Percentiles rank a stretch among this genome's conserved stretches.
These are phyloP conservation scores for Phialocephala subalpina DNA, from an alignment of 2,329 filamentous ascomycete species.

Conservation along the genomic window DNA sequence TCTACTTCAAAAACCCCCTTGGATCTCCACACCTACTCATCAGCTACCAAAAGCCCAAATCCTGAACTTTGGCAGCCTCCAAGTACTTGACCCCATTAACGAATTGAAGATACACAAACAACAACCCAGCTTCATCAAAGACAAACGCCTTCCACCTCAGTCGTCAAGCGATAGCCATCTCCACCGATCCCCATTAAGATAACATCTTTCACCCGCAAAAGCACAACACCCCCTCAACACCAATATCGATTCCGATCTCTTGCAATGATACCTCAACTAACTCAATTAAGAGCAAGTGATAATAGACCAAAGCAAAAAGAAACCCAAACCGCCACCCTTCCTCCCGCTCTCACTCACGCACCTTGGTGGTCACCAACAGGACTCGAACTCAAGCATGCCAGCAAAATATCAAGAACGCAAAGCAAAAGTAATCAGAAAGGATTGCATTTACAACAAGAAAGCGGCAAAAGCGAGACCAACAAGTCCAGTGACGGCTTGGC, in stretches of 20 bases:
- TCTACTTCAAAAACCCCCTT: too few relatives aligned
- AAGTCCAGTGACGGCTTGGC: neutral
- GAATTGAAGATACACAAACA: conserved; percentile 2
- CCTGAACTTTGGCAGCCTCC: neutral
- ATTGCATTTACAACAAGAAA: neutral
- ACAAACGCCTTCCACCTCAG: neutral
- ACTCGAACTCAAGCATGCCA: neutral
- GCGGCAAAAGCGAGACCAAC: neutral
- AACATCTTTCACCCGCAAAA: neutral
- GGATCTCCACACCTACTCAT: too few relatives aligned
- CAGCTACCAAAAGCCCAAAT: too few relatives aligned
- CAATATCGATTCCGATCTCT: neutral
- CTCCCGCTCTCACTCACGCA: neutral
- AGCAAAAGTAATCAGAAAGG: neutral
- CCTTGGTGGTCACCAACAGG: neutral
- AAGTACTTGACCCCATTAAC: neutral
- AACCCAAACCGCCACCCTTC: neutral
- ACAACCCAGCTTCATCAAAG: neutral
- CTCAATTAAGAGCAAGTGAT: too few relatives aligned
- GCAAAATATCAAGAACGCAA: neutral
- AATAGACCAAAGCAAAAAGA: neutral
- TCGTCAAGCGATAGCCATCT: neutral
- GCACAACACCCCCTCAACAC: neutral
- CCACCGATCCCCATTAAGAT: neutral
- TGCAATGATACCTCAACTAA: neutral